These are phyloP conservation scores for Babesia bigemina DNA, from an alignment of 169 alveolate species.

Conservation along the genomic window DNA sequence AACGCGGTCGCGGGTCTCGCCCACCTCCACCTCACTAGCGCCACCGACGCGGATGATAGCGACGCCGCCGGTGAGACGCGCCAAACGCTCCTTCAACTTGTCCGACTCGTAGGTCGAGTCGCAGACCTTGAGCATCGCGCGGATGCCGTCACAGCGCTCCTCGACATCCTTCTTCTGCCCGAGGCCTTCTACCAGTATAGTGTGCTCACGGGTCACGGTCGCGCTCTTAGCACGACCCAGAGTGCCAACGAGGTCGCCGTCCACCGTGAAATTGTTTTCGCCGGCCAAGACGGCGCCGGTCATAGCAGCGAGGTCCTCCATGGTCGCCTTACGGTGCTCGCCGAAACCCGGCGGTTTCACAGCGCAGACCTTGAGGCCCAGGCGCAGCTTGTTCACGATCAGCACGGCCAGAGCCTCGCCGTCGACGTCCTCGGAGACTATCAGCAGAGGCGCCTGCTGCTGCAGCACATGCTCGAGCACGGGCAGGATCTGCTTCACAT, in stretches of 20 bases:
- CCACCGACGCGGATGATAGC: conserved; percentile 98
- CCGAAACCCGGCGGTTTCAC: conserved; percentile 98
- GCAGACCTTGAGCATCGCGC: conserved; percentile 86
- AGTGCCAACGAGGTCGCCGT: conserved; percentile 74
- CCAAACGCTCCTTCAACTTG: conserved; percentile 97
- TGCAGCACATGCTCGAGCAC: conserved; percentile 94
- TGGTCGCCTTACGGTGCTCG: conserved; percentile 94
- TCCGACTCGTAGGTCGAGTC: conserved; percentile 93
- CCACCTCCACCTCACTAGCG: conserved; percentile 95
- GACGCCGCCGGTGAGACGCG: conserved; percentile 97
- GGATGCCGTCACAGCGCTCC: conserved; percentile 91
- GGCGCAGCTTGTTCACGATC: conserved; percentile 96
- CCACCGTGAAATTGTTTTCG: conserved; percentile 89
- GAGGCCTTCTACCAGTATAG: conserved; percentile 95
- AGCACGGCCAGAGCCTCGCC: conserved; percentile 98
- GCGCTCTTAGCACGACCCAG: conserved; percentile 94
- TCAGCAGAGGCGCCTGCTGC: conserved; percentile 90
- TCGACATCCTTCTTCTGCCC: conserved; percentile 89
- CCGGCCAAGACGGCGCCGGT: conserved; percentile 93
- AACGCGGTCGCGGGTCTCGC: conserved; percentile 97
- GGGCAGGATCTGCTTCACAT: conserved; percentile 90
- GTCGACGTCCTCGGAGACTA: conserved; percentile 98
- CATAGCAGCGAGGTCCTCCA: conserved; percentile 94
- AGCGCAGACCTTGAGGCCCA: conserved; percentile 97
- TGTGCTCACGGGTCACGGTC: conserved; percentile 96